A percentile compares a stretch with the other conserved stretches of the same genome.
These are phyloP conservation scores for Leccinum subgranulosum DNA, from an alignment of 768 basidiomycete genomes.

Conservation along the genomic window DNA sequence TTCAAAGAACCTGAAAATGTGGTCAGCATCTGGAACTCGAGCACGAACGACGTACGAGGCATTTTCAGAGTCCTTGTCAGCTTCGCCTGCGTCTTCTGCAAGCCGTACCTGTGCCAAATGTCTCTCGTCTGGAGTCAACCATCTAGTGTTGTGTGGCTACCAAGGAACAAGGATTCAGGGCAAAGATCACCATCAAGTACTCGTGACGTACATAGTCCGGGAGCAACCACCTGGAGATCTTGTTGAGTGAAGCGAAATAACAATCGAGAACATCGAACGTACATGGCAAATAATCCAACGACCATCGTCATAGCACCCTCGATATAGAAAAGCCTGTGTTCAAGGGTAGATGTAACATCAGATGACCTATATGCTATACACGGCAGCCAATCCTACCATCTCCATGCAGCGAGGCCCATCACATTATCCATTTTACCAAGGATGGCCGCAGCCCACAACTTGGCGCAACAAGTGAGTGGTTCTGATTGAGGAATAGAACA, in stretches of 20 bases:
- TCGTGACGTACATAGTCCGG: slow-evolving; percentile 52
- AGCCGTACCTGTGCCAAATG: slow-evolving; percentile 64
- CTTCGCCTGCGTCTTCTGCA: slow-evolving; percentile 67
- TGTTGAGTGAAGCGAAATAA: not conserved
- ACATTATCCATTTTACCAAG: not conserved
- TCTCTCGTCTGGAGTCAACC: slow-evolving; percentile 49
- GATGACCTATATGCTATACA: not conserved
- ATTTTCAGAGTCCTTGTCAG: slow-evolving; percentile 52
- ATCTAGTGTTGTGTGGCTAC: slow-evolving; percentile 61
- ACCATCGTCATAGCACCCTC: not conserved
- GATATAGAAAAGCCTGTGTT: not conserved
- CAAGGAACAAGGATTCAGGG: not conserved
- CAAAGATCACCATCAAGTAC: not conserved
- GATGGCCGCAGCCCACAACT: not conserved
- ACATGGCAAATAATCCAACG: not conserved
- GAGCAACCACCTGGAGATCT: slow-evolving; percentile 46
- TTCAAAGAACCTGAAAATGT: slow-evolving; percentile 13
- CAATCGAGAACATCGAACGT: not conserved
- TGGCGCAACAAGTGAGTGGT: not conserved
- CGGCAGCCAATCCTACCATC: not conserved
- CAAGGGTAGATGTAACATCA: not conserved
- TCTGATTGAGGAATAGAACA: not conserved
- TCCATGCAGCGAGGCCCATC: not conserved
- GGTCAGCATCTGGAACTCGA: not conserved
- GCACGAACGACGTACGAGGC: slow-evolving; percentile 47